These are phyloP conservation scores for Diutina scorzettiae DNA, from an alignment of 1,139 yeast species.

Conservation along the genomic window DNA sequence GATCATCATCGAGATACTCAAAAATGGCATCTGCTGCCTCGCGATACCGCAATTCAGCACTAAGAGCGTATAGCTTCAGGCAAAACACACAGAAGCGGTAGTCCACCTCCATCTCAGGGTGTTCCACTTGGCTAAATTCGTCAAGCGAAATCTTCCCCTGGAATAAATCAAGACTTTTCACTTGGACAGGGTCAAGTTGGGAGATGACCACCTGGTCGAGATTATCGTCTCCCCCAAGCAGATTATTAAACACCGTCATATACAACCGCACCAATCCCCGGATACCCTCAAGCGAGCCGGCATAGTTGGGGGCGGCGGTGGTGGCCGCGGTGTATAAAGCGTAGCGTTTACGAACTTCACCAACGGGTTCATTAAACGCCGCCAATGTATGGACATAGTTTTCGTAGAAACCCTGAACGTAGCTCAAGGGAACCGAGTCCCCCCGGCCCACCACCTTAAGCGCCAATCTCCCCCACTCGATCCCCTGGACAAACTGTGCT, in stretches of 20 bases:
- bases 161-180: slow-evolving; percentile 9
- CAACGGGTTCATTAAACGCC: slow-evolving; percentile 29
- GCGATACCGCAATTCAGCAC: slow-evolving; percentile 12
- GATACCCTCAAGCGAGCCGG: neutral
- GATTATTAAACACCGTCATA: neutral
- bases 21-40: slow-evolving; percentile 15
- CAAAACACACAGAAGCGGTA: neutral
- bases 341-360: slow-evolving; percentile 18
- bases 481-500: slow-evolving; percentile 16
- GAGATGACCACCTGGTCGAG: neutral
- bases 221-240: neutral
- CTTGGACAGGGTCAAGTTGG: neutral
- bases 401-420: slow-evolving; percentile 31
- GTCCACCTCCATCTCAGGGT: neutral
- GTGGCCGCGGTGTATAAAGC: neutral
- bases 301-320: neutral
- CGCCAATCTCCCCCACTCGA: slow-evolving; percentile 24
- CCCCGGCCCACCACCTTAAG: slow-evolving; percentile 25
- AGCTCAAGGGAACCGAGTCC: slow-evolving; percentile 23
- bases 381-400: slow-evolving; percentile 33
- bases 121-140: slow-evolving; percentile 8
- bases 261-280: slow-evolving; percentile 1
- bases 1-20: slow-evolving; percentile 9
- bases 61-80: neutral
- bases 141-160: slow-evolving; percentile 13